phyloP scores from a whole-genome alignment of 192 early-diverging fungal species.

The Phycomyces blakesleeanus region DNA sequence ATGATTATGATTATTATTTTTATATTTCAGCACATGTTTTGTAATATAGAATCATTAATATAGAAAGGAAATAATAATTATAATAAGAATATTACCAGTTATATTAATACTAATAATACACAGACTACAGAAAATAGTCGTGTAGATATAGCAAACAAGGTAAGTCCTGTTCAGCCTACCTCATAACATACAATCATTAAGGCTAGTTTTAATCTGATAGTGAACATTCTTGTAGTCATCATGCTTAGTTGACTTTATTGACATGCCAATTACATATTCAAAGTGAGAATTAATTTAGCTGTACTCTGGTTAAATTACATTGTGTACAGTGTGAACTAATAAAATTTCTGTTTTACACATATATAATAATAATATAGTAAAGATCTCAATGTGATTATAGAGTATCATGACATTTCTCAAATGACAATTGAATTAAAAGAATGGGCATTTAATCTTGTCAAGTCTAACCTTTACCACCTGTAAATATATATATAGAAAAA shows the following conservation, averaged over 20 bases:
- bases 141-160: conserved; percentile 11
- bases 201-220: too few species aligned
- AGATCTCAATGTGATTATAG: conserved; percentile 26
- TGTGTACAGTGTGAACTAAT: not conserved
- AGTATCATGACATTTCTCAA: conserved; percentile 39
- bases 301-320: not conserved
- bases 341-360: not conserved
- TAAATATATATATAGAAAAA: conserved; percentile 24
- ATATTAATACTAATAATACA: not conserved
- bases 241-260: conserved; percentile 18
- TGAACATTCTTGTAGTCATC: conserved; percentile 12
- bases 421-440: conserved; percentile 34
- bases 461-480: conserved; percentile 59
- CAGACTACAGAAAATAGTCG: conserved; percentile 7
- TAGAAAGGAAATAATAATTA: too few species aligned
- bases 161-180: too few species aligned
- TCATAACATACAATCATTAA: too few species aligned
- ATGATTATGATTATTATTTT: too few species aligned
- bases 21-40: too few species aligned
- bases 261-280: conserved; percentile 15
- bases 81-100: too few species aligned
- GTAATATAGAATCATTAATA: too few species aligned
- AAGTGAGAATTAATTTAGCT: conserved; percentile 6
- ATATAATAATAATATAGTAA: too few species aligned
- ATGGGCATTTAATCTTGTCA: conserved; percentile 55